Evolutionary conservation across 1,284 basidiomycete genomes (phyloP), one percentile per base, ranked within the genome.

Genomic region (Tilletia caries): DNA sequence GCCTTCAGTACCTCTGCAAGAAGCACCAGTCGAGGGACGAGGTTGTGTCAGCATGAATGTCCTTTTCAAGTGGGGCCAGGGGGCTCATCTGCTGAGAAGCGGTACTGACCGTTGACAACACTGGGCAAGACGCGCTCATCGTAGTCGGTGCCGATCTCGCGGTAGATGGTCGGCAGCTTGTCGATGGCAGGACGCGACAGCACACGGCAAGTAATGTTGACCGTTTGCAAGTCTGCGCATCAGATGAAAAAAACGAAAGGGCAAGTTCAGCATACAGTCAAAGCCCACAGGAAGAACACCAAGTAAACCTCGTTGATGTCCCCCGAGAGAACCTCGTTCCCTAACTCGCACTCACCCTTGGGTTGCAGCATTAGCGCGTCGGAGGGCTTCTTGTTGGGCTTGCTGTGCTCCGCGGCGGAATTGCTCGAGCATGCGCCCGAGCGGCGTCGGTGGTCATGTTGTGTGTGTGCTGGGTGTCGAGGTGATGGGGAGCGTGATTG

Each of bases 151-250:
- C 96, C 96, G 58, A 99, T 89, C 83, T 98, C 94, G 71, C 93
- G 91, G 86, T 91, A 98, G 80, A 99, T 98, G 48, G 88, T 89
- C 20, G 96, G 92, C 23, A 99, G 86, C 12, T 90, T 87, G 66
- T 89, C 86, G 33, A 90, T 87, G 34, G 89, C 89, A 10, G 96
- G 96, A 75, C 93, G 88, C 44, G 95, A 97, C 32, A 99, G 89
- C 10, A 99, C 96, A 90, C 96, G 94, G 85, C 94, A 96, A 68
- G 95, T 98, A 82, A 98, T 97, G 86, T 97, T 97, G 80, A 98
- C 82, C 80, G 83, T 83, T 73, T 81, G 81, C 65, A 84, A 66
- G 74, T 84, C 72, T 68, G 34, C 34, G 3, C n/a, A 48, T 20
- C 64, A 29, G 2, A 23, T 23, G 10, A 46, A 25, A n/a, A n/a